Conservation (phyloP, 257 asterid species). For the Galeopsis tetrahit region DNA sequence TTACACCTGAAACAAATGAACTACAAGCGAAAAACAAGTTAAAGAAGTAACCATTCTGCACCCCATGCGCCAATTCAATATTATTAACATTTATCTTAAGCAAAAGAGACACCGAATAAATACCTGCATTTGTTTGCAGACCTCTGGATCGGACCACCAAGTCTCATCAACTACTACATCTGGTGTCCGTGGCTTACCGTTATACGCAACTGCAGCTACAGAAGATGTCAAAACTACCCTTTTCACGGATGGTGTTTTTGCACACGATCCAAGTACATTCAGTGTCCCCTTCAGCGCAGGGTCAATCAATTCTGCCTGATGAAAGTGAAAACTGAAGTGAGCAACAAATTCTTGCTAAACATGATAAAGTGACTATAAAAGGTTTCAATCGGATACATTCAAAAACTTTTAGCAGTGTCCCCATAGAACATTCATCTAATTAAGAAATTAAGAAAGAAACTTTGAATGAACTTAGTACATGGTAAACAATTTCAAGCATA, state of each 20-base stretch:
- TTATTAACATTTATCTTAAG: not conserved
- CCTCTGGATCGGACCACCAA: slow-evolving; percentile 66
- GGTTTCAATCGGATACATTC: not conserved
- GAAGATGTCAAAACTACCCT: slow-evolving; percentile 82
- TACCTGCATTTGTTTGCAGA: slow-evolving; percentile 57
- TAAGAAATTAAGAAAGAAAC: too few relatives aligned
- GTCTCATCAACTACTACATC: slow-evolving; percentile 64
- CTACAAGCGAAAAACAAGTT: not conserved
- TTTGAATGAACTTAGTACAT: too few relatives aligned
- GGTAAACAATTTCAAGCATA: too few relatives aligned
- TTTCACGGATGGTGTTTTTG: slow-evolving; percentile 60
- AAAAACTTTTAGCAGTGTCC: not conserved
- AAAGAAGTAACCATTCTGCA: not conserved
- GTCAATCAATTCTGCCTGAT: slow-evolving; percentile 75
- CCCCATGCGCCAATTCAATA: not conserved
- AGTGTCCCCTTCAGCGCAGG: slow-evolving; percentile 88
- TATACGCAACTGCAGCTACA: slow-evolving; percentile 69
- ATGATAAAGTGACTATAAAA: slow-evolving; percentile 10
- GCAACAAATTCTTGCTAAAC: slow-evolving; percentile 25
- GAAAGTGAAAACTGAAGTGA: slow-evolving; percentile 35
- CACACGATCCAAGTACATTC: slow-evolving; percentile 77
- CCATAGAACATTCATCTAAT: not conserved
- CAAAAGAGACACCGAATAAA: slow-evolving; percentile 5
- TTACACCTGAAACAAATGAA: not conserved
- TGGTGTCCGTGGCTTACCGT: slow-evolving; percentile 68